Base-by-base conservation (phyloP, 164 flowering plant species). In the Vitis amurensis region DNA sequence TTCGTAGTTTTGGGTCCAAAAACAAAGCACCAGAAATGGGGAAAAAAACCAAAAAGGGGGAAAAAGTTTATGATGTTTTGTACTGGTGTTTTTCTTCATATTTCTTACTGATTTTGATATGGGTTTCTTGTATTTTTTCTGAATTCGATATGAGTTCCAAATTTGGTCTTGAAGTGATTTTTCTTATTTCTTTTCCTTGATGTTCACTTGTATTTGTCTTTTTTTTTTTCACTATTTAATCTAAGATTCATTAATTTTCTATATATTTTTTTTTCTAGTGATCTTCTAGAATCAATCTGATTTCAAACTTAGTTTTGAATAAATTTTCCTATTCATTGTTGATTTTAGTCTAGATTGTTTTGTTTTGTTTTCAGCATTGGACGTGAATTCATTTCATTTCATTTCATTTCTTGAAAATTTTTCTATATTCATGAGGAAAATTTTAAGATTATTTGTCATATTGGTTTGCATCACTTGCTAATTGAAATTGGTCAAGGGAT, bases 401-500 rank as follows among this genome's bases (percentile, higher is more conserved):
- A 23, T 23, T 51, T 51, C 55, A 14, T n/a, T 55, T 14, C 8
- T 16, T 55, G 15, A 14, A 16, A 14, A 11, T 0, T 55, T 55
- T 16, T 55, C 58, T 37, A 37, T 9, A 64, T 15, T 13, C 2
- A 13, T 23, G 5, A 11, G 53, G 12, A 31, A 30, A 5, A 19
- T 12, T 9, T 59, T 51, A 11, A 19, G 62, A 47, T 30, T n/a
- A 29, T 44, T 4, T 58, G 8, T 59, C 30, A 31, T 59, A 31
- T 11, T 59, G 9, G 7, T 72, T 44, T 13, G 14, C 15, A 8
- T 68, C 15, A 27, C 29, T 37, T 55, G 15, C 15, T 9, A 14
- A 50, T 19, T 15, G 53, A 13, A 16, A 11, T n/a, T 65, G 63
- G 44, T 59, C 7, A 47, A 88, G 88, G 90, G 88, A 4, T 88